Evolutionary conservation across 2,329 filamentous ascomycete genomes (phyloP).

Genomic region (Cordyceps farinosa): DNA sequence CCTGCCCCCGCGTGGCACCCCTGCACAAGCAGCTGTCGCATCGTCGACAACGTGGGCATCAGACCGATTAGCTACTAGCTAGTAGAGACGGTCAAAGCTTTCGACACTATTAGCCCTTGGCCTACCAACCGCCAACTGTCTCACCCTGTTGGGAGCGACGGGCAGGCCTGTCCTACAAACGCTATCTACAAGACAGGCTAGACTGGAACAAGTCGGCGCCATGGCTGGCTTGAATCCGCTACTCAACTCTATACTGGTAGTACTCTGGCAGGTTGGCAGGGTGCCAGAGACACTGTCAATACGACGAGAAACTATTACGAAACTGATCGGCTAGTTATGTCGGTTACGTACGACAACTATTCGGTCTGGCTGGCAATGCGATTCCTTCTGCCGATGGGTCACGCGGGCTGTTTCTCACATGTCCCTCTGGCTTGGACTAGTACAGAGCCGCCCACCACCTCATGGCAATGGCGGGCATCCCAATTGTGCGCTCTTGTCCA

Average conservation of each 20-base stretch:
- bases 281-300: not conserved
- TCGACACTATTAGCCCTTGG: not conserved
- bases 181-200: not conserved
- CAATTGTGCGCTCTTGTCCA: not conserved
- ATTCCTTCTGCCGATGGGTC: not conserved
- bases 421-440: not conserved
- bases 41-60: not conserved
- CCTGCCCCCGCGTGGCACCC: not conserved
- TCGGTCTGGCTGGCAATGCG: not conserved
- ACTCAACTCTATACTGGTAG: not conserved
- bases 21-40: not conserved
- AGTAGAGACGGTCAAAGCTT: not conserved
- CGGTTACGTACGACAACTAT: not conserved
- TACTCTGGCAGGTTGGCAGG: not conserved
- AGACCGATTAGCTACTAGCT: not conserved
- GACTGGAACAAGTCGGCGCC: not conserved
- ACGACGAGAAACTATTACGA: not conserved
- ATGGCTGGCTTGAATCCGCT: not conserved
- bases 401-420: not conserved
- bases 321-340: not conserved
- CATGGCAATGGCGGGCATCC: not conserved
- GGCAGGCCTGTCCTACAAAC: not conserved
- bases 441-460: not conserved
- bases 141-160: not conserved
- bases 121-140: not conserved